Evolutionary conservation across 768 basidiomycete species (phyloP), one percentile per base, ranked within the genome.

Genomic region (Boletus barrowsii): DNA sequence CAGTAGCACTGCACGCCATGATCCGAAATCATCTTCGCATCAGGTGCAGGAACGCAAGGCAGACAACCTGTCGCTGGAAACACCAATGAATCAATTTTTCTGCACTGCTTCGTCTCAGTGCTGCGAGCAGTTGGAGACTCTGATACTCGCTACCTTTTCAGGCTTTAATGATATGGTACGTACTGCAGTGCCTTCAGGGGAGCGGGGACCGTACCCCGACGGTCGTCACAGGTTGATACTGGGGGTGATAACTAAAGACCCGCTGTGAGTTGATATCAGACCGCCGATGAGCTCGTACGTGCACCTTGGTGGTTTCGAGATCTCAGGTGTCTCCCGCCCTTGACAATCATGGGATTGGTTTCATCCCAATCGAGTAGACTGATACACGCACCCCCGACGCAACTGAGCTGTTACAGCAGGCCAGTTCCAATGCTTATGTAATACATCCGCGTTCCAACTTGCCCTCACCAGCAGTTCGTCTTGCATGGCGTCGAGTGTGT

Each of bases 391-490:
- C n/a, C n/a, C n/a, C 14, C 0, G 24, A 39, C 55, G 57, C 57
- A 52, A 51, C 56, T 58, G 57, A 58, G 57, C 22, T 57, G 40
- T 10, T 29, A 50, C 43, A 26, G 7, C 22, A 22, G n/a, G 22
- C 10, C 10, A 17, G 40, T 37, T 42, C 10, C 17, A 22, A 10
- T 18, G 58, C 37, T 61, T 62, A 58, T 24, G 10, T 58, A 62
- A 62, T 45, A 3, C 3, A 6, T 32, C n/a, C 26, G 14, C n/a
- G 37, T 14, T 29, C 29, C 8, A 9, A 29, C 29, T 29, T 29
- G 35, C 15, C 35, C 13, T 17, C 30, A 22, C 22, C 22, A 29
- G n/a, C 39, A 29, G 33, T 20, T 1, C 18, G 50, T 50, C 35
- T n/a, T 42, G 52, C 39, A 56, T 46, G 45, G 51, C 35, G 1